phyloP scores from a whole-genome alignment of 805 yeast species.

The Teunomyces kruisii region DNA sequence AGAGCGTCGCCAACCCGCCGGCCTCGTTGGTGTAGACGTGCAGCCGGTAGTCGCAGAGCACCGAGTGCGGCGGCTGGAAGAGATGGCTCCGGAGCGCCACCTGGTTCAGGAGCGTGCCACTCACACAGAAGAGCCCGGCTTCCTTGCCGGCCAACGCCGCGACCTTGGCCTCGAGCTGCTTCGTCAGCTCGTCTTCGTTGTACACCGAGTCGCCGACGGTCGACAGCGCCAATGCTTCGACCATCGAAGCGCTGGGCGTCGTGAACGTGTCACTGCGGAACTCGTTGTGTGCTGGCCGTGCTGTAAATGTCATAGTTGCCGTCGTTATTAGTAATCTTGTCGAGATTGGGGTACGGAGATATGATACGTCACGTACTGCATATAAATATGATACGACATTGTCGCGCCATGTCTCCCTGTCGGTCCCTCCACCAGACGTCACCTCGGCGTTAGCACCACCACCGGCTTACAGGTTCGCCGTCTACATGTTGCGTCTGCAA shows the following conservation, averaged over 20 bases:
- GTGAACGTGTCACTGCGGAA: conserved; percentile 81
- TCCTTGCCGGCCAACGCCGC: conserved; percentile 38
- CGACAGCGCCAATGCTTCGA: conserved; percentile 44
- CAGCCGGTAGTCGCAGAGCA: conserved; percentile 81
- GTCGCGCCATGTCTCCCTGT: too few species aligned
- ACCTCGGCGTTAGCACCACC: too few species aligned
- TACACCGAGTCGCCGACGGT: conserved; percentile 44
- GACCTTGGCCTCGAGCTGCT: conserved; percentile 32
- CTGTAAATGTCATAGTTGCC: neutral
- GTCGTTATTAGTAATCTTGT: too few species aligned
- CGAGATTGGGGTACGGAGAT: too few species aligned
- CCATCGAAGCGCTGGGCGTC: conserved; percentile 56
- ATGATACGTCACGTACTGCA: too few species aligned
- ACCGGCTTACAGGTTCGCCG: too few species aligned
- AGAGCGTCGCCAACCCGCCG: conserved; percentile 84
- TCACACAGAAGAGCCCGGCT: conserved; percentile 41
- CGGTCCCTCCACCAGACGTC: too few species aligned
- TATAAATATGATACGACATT: too few species aligned
- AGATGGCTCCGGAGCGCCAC: conserved; percentile 38
- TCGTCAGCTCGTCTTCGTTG: conserved; percentile 38
- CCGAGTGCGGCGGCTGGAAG: conserved; percentile 48
- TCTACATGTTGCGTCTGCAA: too few species aligned
- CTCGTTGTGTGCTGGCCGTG: conserved; percentile 35
- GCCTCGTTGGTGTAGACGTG: conserved; percentile 86
- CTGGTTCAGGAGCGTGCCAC: conserved; percentile 45